Base-by-base conservation (phyloP, 495 filamentous ascomycete genomes). In the Xylaria cubensis region DNA sequence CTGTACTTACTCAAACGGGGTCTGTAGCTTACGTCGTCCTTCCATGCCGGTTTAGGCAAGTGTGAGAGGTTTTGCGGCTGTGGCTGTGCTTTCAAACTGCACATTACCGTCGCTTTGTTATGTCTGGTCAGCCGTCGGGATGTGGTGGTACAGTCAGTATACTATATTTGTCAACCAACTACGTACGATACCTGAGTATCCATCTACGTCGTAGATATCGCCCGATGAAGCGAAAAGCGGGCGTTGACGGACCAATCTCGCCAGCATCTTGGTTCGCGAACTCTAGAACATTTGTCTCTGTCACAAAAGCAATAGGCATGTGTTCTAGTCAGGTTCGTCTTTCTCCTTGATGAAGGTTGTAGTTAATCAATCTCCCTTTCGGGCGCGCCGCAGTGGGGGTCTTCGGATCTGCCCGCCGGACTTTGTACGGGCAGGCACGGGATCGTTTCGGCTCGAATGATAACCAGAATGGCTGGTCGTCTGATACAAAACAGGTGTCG, bases 161-260 rank as follows among this genome's bases (percentile, higher is more conserved):
- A 19, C 44, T 41, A 68, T 58, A 68, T 68, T 67, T 67, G 65
- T 68, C 65, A 68, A 42, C n/a, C 13, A 29, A 21, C 44, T 58
- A 12, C 24, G 1, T 39, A 39, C 36, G 34, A 58, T 53, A 67
- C 53, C 61, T 26, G 10, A 19, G 1, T 42, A 44, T 6, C 15
- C 19, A 41, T 17, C 17, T 50, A 50, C 15, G 42, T 46, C 3
- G 42, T 46, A 46, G 26, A 9, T 12, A 21, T 61, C 58, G 34
- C 44, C 15, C 21, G 7, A 53, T 24, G 29, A 41, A 24, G 48
- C 64, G 29, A 67, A 56, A 17, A 42, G 61, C 39, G 32, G 61
- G 1, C 44, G 19, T 64, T 24, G 0, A 59, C 15, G 1, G 19
- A 17, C 26, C 36, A 5, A 19, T 61, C 32, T 61, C n/a, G 9